Evolutionary conservation across 768 basidiomycete genomes (phyloP).

Genomic region (Pluteus cervinus): DNA sequence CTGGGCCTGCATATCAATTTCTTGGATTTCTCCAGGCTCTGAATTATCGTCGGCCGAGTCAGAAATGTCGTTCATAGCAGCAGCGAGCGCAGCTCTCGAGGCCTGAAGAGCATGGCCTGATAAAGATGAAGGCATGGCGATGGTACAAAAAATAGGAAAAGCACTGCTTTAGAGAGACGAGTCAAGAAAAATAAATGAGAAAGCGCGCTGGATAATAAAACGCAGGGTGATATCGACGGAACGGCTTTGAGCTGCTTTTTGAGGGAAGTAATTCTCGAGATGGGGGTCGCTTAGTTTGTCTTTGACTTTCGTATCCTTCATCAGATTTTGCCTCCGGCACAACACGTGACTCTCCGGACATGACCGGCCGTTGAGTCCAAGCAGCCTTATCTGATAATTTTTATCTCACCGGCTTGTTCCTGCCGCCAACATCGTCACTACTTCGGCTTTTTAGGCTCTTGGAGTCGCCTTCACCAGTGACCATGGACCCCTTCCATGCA

Average conservation of each 20-base stretch:
- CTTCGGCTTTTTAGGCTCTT: conserved; percentile 6
- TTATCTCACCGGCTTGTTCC: conserved; percentile 1
- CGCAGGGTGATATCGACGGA: too few relatives aligned
- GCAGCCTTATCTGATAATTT: conserved; percentile 5
- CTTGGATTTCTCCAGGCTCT: conserved; percentile 84
- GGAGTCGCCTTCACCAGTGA: conserved; percentile 7
- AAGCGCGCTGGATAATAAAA: too few relatives aligned
- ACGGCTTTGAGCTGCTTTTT: too few relatives aligned
- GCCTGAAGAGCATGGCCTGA: conserved; percentile 68
- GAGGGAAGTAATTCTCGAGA: too few relatives aligned
- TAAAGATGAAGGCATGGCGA: conserved; percentile 43
- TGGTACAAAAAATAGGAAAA: conserved; percentile 15
- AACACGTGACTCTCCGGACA: neutral
- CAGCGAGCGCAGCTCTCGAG: conserved; percentile 70
- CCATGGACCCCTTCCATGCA: conserved; percentile 72
- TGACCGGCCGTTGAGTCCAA: too few relatives aligned
- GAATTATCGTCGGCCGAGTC: conserved; percentile 26
- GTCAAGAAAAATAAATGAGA: conserved; percentile 2
- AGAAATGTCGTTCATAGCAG: conserved; percentile 61
- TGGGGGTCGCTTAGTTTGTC: too few relatives aligned
- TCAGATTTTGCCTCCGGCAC: too few relatives aligned
- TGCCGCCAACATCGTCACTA: conserved; percentile 4
- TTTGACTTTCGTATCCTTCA: too few relatives aligned
- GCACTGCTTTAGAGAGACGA: conserved; percentile 7
- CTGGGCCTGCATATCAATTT: conserved; percentile 79